A percentile compares a stretch with the other conserved stretches of the same genome.
Conservation (phyloP, 2,329 filamentous ascomycete species). For the Pseudogymnoascus pannorum region DNA sequence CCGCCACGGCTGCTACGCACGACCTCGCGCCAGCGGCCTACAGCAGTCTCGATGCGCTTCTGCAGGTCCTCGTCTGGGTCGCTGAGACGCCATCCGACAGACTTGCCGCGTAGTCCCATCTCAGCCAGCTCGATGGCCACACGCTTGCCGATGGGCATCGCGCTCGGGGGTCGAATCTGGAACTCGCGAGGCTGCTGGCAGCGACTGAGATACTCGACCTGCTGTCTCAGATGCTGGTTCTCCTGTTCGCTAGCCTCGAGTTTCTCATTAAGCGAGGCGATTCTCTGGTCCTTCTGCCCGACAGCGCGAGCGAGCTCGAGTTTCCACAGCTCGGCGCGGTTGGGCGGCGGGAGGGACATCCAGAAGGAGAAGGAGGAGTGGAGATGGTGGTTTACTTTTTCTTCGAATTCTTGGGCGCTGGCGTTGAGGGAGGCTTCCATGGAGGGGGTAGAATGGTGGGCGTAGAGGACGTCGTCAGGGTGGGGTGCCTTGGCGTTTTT, state of each 20-base stretch:
- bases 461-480: slow-evolving; percentile 26
- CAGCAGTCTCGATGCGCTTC: slow-evolving; percentile 45
- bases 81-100: slow-evolving; percentile 41
- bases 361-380: slow-evolving; percentile 72
- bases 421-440: slow-evolving; percentile 24
- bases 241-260: slow-evolving; percentile 43
- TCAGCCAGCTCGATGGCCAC: slow-evolving; percentile 42
- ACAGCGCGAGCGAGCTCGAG: slow-evolving; percentile 55
- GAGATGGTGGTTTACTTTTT: slow-evolving; percentile 66
- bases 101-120: slow-evolving; percentile 34
- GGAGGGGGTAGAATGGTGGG: slow-evolving; percentile 28
- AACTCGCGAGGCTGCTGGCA: slow-evolving; percentile 55
- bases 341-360: slow-evolving; percentile 52
- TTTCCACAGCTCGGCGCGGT: slow-evolving; percentile 53
- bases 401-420: slow-evolving; percentile 46
- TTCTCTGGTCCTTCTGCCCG: slow-evolving; percentile 45
- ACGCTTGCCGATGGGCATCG: slow-evolving; percentile 44
- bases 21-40: slow-evolving; percentile 56
- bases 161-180: slow-evolving; percentile 44
- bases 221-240: slow-evolving; percentile 46
- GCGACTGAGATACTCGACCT: slow-evolving; percentile 52
- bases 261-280: slow-evolving; percentile 43
- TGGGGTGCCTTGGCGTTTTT: slow-evolving; percentile 42
- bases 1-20: slow-evolving; percentile 43
- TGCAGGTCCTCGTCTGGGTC: slow-evolving; percentile 47